Evolutionary conservation across 129 eudicot genomes (phyloP).

Genomic region (Artemisia tridentata): DNA sequence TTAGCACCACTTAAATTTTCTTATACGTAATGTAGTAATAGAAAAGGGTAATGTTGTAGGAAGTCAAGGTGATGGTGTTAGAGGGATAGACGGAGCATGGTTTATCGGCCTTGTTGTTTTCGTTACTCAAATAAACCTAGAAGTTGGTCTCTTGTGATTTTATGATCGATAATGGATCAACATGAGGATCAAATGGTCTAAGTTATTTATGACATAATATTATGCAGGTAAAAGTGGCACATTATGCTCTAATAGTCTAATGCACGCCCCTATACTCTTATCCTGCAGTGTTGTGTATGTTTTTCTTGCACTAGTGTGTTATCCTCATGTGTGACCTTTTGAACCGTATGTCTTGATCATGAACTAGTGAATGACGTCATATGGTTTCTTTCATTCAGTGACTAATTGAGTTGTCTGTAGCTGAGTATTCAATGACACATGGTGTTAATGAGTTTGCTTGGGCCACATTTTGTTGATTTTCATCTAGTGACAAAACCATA

Average conservation of each 20-base stretch:
- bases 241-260: neutral
- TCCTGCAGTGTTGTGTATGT: neutral
- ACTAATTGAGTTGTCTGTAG: conserved; percentile 1
- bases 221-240: neutral
- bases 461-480: neutral
- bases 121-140: no score
- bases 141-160: no score
- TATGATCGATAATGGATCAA: no score
- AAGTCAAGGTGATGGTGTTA: neutral
- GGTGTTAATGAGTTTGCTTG: neutral
- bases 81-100: neutral
- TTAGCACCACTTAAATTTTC: no score
- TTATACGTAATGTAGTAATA: no score
- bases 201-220: neutral
- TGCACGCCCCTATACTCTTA: neutral
- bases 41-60: no score
- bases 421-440: neutral
- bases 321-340: neutral
- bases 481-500: neutral
- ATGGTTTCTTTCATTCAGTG: neutral
- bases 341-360: neutral
- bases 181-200: neutral
- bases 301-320: neutral
- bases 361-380: neutral
- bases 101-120: no score